A percentile compares a stretch with the other conserved stretches of the same genome.
These are phyloP conservation scores for Leishmania arabica DNA, from an alignment of 208 protist genomes.

Conservation along the genomic window DNA sequence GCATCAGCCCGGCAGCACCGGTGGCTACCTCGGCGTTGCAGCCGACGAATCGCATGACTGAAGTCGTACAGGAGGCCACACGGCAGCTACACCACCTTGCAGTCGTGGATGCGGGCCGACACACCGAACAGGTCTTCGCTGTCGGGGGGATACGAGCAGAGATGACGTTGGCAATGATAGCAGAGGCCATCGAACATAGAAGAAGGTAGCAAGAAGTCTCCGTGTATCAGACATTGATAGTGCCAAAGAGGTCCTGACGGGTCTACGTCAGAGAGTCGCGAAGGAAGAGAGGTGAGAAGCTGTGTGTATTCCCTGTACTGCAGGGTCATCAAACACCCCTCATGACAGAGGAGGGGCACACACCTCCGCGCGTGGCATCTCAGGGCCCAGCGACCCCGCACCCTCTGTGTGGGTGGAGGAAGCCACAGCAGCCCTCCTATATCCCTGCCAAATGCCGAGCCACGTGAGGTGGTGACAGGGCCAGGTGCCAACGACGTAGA, in stretches of 20 bases:
- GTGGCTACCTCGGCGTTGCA: constrained; percentile 30
- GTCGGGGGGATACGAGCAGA: not conserved
- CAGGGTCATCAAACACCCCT: not conserved
- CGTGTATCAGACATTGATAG: not conserved
- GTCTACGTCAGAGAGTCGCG: not conserved
- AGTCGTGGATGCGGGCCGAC: constrained; percentile 29
- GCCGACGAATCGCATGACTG: constrained; percentile 33
- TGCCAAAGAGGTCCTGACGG: not conserved
- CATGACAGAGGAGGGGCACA: not conserved
- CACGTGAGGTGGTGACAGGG: not conserved
- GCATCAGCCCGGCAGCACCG: constrained; percentile 37
- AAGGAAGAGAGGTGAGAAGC: not conserved
- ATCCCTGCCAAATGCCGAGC: not conserved
- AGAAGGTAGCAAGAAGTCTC: not conserved
- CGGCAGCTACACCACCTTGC: constrained; percentile 42
- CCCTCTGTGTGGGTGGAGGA: not conserved
- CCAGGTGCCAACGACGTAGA: not conserved
- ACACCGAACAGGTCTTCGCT: constrained; percentile 34
- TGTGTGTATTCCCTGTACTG: not conserved
- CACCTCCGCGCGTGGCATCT: not conserved
- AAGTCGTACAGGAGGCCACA: constrained; percentile 41
- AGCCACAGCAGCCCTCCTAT: not conserved
- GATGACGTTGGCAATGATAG: not conserved
- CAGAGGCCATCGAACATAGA: not conserved
- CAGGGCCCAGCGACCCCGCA: not conserved